Base-by-base conservation (phyloP, 768 basidiomycete genomes). In the Rickenella mellea region DNA sequence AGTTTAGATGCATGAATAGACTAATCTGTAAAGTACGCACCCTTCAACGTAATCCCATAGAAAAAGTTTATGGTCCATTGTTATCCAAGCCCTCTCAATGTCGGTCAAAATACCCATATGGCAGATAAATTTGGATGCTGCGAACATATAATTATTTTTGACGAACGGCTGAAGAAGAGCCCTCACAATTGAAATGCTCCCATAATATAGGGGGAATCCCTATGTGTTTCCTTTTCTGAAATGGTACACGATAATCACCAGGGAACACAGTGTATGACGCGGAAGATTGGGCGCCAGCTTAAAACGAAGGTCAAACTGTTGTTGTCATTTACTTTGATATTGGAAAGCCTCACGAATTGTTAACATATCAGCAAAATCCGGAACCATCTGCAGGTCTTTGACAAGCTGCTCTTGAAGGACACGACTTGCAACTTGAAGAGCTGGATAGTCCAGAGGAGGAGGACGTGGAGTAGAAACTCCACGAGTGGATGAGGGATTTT, bases 41-140 rank as follows among this genome's bases (percentile, higher is more conserved):
- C 91, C 89, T 51, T 94, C 87, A 27, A 80, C 66, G 58, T 96
- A 99, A 61, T 99, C 91, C 96, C 96, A 98, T 19, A 99, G 67
- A 54, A 96, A 88, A 26, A 99, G 69, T 52, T 89, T 88, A 60
- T 92, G 81, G 64, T 97, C 91, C 44, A 94, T 84, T 8, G 89
- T 84, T 49, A 97, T 84, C 91, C 92, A 99, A 0, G 86, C 92
- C 35, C 91, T 76, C 51, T 94, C 90, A 47, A 98, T 87, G 52
- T 93, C 87, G 20, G 91, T 81, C 57, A 98, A 74, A 41, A 99
- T 63, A 8, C 93, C 93, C 83, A 96, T 84, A 54, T 86, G 81
- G 14, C 85, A 79, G 20, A 76, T 76, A 41, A 83, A 75, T 53
- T 67, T 80, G 27, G 76, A 71, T 43, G 70, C 85, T 88, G 55